Percentiles rank a stretch among this genome's conserved stretches.
phyloP scores from a whole-genome alignment of 2,329 filamentous ascomycete genomes.

The Cercospora canescens region DNA sequence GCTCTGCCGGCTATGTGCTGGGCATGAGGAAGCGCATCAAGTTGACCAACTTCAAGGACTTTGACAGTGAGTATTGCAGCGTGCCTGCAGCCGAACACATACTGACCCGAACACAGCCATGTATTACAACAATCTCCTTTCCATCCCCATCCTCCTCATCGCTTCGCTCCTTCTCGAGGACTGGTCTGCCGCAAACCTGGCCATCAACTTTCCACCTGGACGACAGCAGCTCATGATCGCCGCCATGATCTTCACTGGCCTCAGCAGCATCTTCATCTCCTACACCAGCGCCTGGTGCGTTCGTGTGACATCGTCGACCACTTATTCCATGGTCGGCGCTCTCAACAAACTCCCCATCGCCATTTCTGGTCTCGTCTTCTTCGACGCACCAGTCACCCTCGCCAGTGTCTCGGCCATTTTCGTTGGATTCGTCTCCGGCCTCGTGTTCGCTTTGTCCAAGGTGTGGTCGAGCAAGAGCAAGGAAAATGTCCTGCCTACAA shows the following conservation, averaged over 20 bases:
- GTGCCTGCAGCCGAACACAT: neutral
- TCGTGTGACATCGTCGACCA: constrained; percentile 93
- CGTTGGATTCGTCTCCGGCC: constrained; percentile 86
- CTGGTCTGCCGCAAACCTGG: constrained; percentile 84
- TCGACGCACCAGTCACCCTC: constrained; percentile 88
- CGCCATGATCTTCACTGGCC: constrained; percentile 91
- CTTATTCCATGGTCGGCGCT: constrained; percentile 97
- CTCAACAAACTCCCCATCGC: constrained; percentile 98
- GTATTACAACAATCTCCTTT: constrained; percentile 99
- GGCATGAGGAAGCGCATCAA: constrained; percentile 98
- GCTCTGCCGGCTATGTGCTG: constrained; percentile 84
- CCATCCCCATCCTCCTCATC: constrained; percentile 84
- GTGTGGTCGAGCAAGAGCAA: constrained; percentile 70
- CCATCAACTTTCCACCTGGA: constrained; percentile 82
- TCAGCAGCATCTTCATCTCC: constrained; percentile 96
- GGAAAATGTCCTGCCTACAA: constrained; percentile 59
- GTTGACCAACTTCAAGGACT: constrained; percentile 99
- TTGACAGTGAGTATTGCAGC: constrained; percentile 75
- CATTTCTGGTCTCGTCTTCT: constrained; percentile 89
- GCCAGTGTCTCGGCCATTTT: constrained; percentile 89
- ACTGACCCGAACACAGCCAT: constrained; percentile 63
- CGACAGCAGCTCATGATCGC: constrained; percentile 73
- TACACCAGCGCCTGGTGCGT: constrained; percentile 99
- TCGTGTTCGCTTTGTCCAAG: constrained; percentile 88
- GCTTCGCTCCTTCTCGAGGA: constrained; percentile 84